Evolutionary conservation across 1,139 yeast genomes (phyloP).

Genomic region (Candida dubliniensis): DNA sequence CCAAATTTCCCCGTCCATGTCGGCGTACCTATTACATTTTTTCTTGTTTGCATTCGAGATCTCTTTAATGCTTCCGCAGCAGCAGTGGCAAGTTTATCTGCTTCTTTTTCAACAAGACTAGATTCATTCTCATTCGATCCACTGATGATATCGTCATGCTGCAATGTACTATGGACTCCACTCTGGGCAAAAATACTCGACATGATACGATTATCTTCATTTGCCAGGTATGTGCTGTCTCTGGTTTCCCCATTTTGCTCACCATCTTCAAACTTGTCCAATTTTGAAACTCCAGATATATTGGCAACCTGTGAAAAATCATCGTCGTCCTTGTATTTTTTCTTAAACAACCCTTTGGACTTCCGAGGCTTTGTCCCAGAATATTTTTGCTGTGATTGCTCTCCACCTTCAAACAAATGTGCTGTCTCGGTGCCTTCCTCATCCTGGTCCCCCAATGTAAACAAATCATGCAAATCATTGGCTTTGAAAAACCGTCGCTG

Average conservation of each 20-base stretch:
- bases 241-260: constrained; percentile 27
- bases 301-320: constrained; percentile 56
- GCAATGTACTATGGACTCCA: constrained; percentile 73
- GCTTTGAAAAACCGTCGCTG: constrained; percentile 90
- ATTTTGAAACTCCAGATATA: constrained; percentile 54
- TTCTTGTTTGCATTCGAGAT: constrained; percentile 65
- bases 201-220: constrained; percentile 62
- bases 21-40: constrained; percentile 75
- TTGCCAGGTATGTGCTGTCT: not conserved
- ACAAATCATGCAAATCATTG: constrained; percentile 87
- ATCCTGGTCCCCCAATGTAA: constrained; percentile 75
- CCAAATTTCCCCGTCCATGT: constrained; percentile 98
- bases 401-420: constrained; percentile 58
- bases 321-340: constrained; percentile 45
- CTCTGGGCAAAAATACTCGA: constrained; percentile 70
- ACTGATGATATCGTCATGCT: constrained; percentile 72
- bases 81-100: constrained; percentile 68
- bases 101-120: constrained; percentile 70
- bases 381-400: constrained; percentile 37
- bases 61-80: constrained; percentile 73
- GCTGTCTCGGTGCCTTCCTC: constrained; percentile 69
- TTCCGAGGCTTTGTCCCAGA: constrained; percentile 30
- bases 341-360: constrained; percentile 22
- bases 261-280: constrained; percentile 50
- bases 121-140: constrained; percentile 51